Conservation (phyloP, 1,139 yeast genomes). For the Scheffersomyces lignicola region DNA sequence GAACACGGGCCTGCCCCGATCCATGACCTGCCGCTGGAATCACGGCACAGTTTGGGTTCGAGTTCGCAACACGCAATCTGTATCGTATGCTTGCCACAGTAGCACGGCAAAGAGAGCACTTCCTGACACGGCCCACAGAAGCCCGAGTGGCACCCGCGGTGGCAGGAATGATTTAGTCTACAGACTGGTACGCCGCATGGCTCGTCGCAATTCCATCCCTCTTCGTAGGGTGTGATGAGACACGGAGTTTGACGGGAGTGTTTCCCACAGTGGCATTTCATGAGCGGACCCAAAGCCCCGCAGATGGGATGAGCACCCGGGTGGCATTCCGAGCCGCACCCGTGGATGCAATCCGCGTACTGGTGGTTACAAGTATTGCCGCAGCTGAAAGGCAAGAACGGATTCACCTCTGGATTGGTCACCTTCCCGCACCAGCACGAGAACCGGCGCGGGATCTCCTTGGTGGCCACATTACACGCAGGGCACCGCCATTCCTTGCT, state of each 20-base stretch:
- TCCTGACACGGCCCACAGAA: constrained; percentile 70
- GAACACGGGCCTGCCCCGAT: constrained; percentile 66
- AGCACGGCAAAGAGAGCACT: constrained; percentile 51
- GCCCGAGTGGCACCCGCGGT: constrained; percentile 58
- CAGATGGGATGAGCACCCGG: constrained; percentile 89
- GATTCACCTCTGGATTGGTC: constrained; percentile 61
- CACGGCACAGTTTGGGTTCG: constrained; percentile 27
- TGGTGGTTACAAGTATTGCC: constrained; percentile 74
- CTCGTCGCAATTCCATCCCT: constrained; percentile 69
- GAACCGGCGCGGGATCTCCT: constrained; percentile 57
- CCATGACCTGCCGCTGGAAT: constrained; percentile 38
- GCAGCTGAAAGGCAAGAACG: constrained; percentile 79
- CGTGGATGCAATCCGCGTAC: constrained; percentile 66
- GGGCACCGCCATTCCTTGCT: constrained; percentile 82
- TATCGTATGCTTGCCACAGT: constrained; percentile 64
- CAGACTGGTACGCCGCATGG: constrained; percentile 67
- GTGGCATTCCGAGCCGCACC: constrained; percentile 76
- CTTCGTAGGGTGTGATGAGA: constrained; percentile 63
- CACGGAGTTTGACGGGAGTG: constrained; percentile 68
- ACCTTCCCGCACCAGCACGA: constrained; percentile 92
- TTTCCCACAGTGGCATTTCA: constrained; percentile 77
- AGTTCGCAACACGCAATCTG: constrained; percentile 52
- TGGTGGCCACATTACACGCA: constrained; percentile 63
- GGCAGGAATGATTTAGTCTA: constrained; percentile 66
- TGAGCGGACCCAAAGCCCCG: constrained; percentile 70